These are phyloP conservation scores for Wickerhamomyces tratensis DNA, from an alignment of 805 yeast genomes.

Conservation along the genomic window DNA sequence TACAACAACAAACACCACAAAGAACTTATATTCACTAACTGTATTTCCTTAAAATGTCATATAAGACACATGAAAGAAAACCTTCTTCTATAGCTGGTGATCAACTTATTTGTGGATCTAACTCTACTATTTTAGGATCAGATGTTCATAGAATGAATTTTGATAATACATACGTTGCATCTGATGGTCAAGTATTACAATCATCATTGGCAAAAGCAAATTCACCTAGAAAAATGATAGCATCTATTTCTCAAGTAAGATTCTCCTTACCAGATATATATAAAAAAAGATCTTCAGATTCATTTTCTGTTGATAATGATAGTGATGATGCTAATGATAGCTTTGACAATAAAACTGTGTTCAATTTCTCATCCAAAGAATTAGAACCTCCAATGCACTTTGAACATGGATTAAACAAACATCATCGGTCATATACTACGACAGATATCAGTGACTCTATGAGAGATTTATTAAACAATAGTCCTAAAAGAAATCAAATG, in stretches of 20 bases:
- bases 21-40: too few species aligned
- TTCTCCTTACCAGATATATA: slow-evolving; percentile 13
- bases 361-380: slow-evolving; percentile 6
- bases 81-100: slow-evolving; percentile 19
- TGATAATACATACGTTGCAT: slow-evolving; percentile 13
- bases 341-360: slow-evolving; percentile 4
- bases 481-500: slow-evolving; percentile 15
- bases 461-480: slow-evolving; percentile 8
- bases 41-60: not conserved
- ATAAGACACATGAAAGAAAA: slow-evolving; percentile 11
- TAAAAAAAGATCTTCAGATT: not conserved
- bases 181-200: slow-evolving; percentile 18
- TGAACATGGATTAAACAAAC: slow-evolving; percentile 1
- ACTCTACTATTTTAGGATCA: too few species aligned
- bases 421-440: slow-evolving; percentile 1
- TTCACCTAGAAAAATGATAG: slow-evolving; percentile 17
- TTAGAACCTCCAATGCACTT: not conserved
- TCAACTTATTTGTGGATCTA: not conserved
- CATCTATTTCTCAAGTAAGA: slow-evolving; percentile 19
- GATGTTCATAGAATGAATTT: too few species aligned
- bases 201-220: slow-evolving; percentile 19
- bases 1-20: too few species aligned
- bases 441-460: slow-evolving; percentile 11
- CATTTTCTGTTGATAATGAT: not conserved
- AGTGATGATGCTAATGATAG: slow-evolving; percentile 1